Conservation (phyloP, 805 yeast genomes). For the Pichia gijzeniarum region DNA sequence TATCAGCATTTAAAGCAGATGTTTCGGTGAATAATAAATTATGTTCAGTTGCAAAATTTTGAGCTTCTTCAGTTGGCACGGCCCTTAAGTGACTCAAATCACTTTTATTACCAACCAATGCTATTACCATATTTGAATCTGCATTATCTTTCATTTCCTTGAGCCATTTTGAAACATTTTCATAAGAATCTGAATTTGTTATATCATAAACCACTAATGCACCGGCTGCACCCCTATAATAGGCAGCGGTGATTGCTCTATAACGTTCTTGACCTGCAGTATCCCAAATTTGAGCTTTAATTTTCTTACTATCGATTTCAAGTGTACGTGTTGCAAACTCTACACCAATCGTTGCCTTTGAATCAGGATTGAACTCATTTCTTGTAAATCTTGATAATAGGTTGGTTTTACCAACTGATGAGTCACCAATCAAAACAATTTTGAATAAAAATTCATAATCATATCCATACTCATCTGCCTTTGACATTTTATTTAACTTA, state of each 20-base stretch:
- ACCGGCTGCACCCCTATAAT: constrained; percentile 97
- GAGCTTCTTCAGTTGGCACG: constrained; percentile 96
- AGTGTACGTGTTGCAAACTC: constrained; percentile 97
- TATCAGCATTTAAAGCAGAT: constrained; percentile 87
- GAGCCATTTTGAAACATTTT: constrained; percentile 81
- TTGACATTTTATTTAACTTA: constrained; percentile 8
- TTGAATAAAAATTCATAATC: constrained; percentile 92
- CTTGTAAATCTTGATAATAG: constrained; percentile 88
- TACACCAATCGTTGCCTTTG: constrained; percentile 93
- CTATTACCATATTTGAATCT: constrained; percentile 90
- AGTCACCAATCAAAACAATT: constrained; percentile 91
- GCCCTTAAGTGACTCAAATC: constrained; percentile 91
- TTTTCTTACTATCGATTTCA: constrained; percentile 75
- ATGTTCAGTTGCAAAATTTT: constrained; percentile 88
- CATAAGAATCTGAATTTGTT: constrained; percentile 82
- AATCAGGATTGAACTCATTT: constrained; percentile 91
- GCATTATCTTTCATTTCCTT: constrained; percentile 89
- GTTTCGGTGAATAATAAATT: constrained; percentile 92
- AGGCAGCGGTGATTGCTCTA: constrained; percentile 95
- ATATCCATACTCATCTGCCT: constrained; percentile 48
- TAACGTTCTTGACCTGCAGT: constrained; percentile 99
- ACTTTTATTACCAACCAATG: constrained; percentile 85
- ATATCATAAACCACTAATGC: constrained; percentile 94
- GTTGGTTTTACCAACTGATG: constrained; percentile 96
- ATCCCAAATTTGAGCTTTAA: constrained; percentile 95